Percentiles rank a stretch among this genome's conserved stretches.
Conservation (phyloP, 1,284 basidiomycete genomes). For the Marasmius tenuissimus region DNA sequence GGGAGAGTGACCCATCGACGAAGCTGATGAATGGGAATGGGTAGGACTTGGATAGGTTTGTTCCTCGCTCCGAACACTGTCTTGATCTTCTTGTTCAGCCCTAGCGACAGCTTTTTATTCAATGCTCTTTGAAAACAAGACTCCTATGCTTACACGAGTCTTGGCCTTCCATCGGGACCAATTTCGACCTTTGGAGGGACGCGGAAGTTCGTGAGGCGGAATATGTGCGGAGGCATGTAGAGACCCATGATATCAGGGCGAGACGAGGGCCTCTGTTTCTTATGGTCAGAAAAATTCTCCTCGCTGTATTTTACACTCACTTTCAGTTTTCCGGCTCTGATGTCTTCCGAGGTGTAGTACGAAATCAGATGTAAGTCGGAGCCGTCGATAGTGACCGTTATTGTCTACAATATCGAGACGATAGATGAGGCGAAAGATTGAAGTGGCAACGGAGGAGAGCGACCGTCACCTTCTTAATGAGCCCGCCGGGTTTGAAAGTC, state of each 20-base stretch:
- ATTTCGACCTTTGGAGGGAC: conserved; percentile 70
- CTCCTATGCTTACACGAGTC: conserved; percentile 50
- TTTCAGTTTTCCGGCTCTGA: conserved; percentile 61
- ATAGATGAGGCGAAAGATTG: neutral
- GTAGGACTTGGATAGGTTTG: conserved; percentile 34
- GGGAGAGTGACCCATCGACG: conserved; percentile 26
- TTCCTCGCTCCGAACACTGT: conserved; percentile 48
- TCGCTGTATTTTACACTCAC: conserved; percentile 23
- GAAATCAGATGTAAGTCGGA: conserved; percentile 80
- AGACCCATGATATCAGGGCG: conserved; percentile 66
- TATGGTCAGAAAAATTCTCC: conserved; percentile 4
- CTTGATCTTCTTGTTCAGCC: conserved; percentile 45
- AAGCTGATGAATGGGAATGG: conserved; percentile 34
- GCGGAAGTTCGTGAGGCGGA: conserved; percentile 71
- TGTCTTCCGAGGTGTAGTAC: conserved; percentile 78
- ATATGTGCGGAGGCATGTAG: conserved; percentile 65
- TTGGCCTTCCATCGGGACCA: conserved; percentile 57
- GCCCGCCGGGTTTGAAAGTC: conserved; percentile 68
- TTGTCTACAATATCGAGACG: conserved; percentile 50
- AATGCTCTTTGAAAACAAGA: neutral
- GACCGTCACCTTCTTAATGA: conserved; percentile 66
- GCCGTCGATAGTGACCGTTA: conserved; percentile 73
- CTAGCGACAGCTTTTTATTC: conserved; percentile 18
- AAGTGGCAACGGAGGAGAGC: neutral
- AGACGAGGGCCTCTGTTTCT: conserved; percentile 51